Evolutionary conservation across 305 asterid genomes (phyloP), one percentile per base, ranked within the genome.

Genomic region (Fraxinus albicans): DNA sequence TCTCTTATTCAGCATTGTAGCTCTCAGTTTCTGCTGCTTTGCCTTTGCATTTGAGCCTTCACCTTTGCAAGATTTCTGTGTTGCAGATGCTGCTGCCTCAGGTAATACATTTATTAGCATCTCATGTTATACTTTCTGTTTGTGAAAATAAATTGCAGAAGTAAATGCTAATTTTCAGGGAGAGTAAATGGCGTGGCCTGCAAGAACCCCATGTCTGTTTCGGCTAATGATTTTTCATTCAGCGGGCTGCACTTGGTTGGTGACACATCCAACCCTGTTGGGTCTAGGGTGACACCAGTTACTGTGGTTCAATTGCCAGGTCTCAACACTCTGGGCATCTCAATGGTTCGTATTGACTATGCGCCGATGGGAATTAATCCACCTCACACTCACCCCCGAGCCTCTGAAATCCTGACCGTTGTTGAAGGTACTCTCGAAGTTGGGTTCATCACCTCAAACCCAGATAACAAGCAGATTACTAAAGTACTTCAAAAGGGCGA

Each of bases 41-140:
- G 81, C 79, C 63, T 33, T 76, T 78, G 89, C 88, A 76, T 88
- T 80, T 40, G 89, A 83, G 35, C 88, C 89, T 7, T 77, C 80
- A 55, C 88, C 89, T 2, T 78, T 86, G 85, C 90, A 86, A 82
- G 89, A 88, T 58, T 86, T 88, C 79, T 88, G 89, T 65, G 86
- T 86, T 6, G 87, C 86, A 7, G 85, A 85, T 78, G 13, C 5
- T 29, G 63, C 82, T 8, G 73, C 72, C 85, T 23, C 83, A 13
- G 82, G 85, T 86, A 81, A 38, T 17, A 17, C 58, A 53, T 17
- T 17, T n/a, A 53, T 12, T 47, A 12, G n/a, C 58, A 47, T 47
- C 19, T 17, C 23, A 13, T 44, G 47, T 12, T 29, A 53, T 23
- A 8, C 36, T 12, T 53, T 58, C 27, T 78, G 3, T 31, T 17